Percentiles rank a stretch among this genome's conserved stretches.
phyloP scores from a whole-genome alignment of 345 rosid species.

The Euphorbia pulcherrima region DNA sequence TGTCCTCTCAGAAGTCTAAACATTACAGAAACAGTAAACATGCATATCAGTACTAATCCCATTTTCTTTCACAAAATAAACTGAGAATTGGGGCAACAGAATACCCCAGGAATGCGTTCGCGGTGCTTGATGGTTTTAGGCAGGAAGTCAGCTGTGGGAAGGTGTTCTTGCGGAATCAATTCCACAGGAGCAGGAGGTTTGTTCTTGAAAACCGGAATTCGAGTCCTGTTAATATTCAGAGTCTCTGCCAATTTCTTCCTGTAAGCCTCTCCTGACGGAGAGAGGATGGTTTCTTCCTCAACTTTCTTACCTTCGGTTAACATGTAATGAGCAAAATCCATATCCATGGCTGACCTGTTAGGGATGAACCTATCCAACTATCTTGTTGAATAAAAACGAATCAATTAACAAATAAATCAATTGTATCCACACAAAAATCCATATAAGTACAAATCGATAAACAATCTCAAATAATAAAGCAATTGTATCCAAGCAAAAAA shows the following conservation, averaged over 20 bases:
- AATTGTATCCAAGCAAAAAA: too few relatives aligned
- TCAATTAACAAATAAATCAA: neutral
- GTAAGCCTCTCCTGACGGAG: constrained; percentile 62
- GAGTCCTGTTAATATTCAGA: constrained; percentile 51
- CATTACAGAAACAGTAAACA: neutral
- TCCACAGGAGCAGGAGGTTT: constrained; percentile 47
- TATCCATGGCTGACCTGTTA: constrained; percentile 19
- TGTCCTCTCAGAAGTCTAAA: constrained; percentile 15
- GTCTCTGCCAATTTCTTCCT: constrained; percentile 60
- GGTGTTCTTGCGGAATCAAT: constrained; percentile 16
- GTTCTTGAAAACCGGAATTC: constrained; percentile 69
- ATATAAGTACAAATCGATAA: too few relatives aligned
- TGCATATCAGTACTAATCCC: too few relatives aligned
- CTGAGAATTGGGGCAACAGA: neutral
- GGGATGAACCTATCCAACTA: constrained; percentile 21
- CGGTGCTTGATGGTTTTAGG: constrained; percentile 5
- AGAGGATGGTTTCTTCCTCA: constrained; percentile 42
- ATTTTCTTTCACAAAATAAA: neutral
- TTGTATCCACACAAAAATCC: neutral
- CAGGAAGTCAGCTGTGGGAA: constrained; percentile 3
- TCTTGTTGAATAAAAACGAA: neutral
- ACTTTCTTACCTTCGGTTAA: constrained; percentile 37
- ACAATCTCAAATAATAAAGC: too few relatives aligned
- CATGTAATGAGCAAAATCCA: constrained; percentile 23
- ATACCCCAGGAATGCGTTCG: constrained; percentile 16